phyloP scores from a whole-genome alignment of 192 early-diverging fungal genomes.

The Coemansia sp. region DNA sequence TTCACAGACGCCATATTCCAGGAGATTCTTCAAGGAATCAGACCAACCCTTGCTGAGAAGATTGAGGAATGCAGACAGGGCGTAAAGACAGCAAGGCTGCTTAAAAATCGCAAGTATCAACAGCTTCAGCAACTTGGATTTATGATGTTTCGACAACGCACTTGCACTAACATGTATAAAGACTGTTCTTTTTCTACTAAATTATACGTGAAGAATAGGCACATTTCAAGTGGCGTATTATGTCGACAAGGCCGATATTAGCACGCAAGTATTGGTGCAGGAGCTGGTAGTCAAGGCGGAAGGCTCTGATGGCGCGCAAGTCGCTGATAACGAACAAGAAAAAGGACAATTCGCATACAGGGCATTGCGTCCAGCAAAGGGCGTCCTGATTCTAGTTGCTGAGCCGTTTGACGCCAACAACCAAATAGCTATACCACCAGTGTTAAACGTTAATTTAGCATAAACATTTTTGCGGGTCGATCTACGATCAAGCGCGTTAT shows the following conservation, averaged over 20 bases:
- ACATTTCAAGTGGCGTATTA: conserved; percentile 45
- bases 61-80: conserved; percentile 21
- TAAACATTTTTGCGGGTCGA: too few relatives aligned
- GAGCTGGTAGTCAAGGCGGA: conserved; percentile 40
- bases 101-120: conserved; percentile 32
- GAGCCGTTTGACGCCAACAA: conserved; percentile 53
- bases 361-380: conserved; percentile 12
- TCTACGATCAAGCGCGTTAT: too few relatives aligned
- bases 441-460: not conserved
- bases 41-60: conserved; percentile 26
- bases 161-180: not conserved
- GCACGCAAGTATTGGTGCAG: conserved; percentile 28
- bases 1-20: conserved; percentile 46
- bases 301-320: not conserved
- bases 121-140: not conserved
- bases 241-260: conserved; percentile 20
- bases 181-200: not conserved
- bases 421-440: conserved; percentile 19
- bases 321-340: not conserved
- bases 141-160: not conserved
- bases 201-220: conserved; percentile 13
- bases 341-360: conserved; percentile 35
- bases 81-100: conserved; percentile 17
- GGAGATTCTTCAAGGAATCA: conserved; percentile 44
- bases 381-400: conserved; percentile 37